A percentile compares a stretch with the other conserved stretches of the same genome.
Evolutionary conservation across 2,329 filamentous ascomycete genomes (phyloP).

Genomic region (Stagonosporopsis tanaceti): DNA sequence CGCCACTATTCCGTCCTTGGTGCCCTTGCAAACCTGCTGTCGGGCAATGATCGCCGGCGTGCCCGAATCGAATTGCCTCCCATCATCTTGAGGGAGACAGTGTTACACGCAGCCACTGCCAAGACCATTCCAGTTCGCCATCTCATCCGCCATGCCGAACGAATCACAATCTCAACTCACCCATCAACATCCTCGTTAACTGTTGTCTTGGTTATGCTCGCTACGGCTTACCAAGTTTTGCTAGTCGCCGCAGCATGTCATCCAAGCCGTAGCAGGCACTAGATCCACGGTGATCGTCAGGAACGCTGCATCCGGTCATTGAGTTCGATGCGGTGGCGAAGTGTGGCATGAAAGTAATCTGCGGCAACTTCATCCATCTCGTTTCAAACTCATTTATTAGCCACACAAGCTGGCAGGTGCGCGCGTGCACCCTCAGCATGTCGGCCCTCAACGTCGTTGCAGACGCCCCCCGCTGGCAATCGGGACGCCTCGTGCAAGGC

Average conservation of each 20-base stretch:
- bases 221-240: background rate
- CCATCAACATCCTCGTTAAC: background rate
- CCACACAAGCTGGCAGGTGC: background rate
- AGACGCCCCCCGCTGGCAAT: background rate
- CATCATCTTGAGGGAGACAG: background rate
- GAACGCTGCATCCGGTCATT: conserved; percentile 1
- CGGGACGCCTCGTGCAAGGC: background rate
- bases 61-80: conserved; percentile 7
- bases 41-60: conserved; percentile 11
- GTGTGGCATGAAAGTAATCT: background rate
- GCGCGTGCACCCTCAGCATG: no score
- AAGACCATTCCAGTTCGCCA: background rate
- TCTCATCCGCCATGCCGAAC: background rate
- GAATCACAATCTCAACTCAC: background rate
- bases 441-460: background rate
- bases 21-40: conserved; percentile 1
- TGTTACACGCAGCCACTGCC: background rate
- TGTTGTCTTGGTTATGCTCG: background rate
- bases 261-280: background rate
- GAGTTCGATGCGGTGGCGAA: conserved; percentile 13
- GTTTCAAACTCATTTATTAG: background rate
- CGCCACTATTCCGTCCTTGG: background rate
- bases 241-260: background rate
- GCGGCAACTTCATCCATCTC: background rate
- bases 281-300: conserved; percentile 15